A percentile compares a stretch with the other conserved stretches of the same genome.
Evolutionary conservation across 768 basidiomycete genomes (phyloP).

Genomic region (Amanita thiersii): DNA sequence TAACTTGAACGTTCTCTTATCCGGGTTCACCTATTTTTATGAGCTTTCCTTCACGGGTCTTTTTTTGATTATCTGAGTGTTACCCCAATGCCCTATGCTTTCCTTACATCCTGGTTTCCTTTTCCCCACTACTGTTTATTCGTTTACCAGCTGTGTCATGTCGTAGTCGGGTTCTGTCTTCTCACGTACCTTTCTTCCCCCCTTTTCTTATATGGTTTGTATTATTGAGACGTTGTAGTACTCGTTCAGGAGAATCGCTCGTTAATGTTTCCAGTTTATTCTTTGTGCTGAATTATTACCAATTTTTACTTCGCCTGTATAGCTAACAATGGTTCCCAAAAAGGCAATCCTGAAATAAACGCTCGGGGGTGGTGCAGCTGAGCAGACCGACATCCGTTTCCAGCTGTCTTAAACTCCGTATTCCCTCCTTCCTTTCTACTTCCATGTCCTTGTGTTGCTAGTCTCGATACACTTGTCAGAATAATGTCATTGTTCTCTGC

Average conservation of each 20-base stretch:
- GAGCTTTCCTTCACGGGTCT: constrained; percentile 20
- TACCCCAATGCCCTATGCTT: constrained; percentile 3
- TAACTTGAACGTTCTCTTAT: constrained; percentile 27
- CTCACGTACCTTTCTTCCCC: neutral
- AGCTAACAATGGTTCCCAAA: neutral
- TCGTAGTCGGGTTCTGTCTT: constrained; percentile 6
- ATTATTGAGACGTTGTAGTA: constrained; percentile 9
- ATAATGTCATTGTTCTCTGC: constrained; percentile 8
- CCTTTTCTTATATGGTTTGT: constrained; percentile 3
- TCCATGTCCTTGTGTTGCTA: constrained; percentile 8
- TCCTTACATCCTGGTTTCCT: constrained; percentile 12
- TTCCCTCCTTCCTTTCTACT: neutral
- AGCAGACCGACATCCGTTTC: too few relatives aligned
- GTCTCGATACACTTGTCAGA: constrained; percentile 2
- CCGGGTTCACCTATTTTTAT: constrained; percentile 10
- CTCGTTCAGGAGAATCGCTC: neutral
- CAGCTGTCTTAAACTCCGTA: neutral
- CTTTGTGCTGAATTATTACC: constrained; percentile 5
- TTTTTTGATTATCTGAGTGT: constrained; percentile 5
- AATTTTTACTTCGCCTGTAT: constrained; percentile 1
- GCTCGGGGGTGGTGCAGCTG: too few relatives aligned
- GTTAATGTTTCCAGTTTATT: constrained; percentile 8
- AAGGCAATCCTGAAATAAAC: neutral
- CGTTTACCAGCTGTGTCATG: constrained; percentile 12
- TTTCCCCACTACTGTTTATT: constrained; percentile 13